Conservation (phyloP, 768 basidiomycete species). For the Boletus pseudo-olivaceus region DNA sequence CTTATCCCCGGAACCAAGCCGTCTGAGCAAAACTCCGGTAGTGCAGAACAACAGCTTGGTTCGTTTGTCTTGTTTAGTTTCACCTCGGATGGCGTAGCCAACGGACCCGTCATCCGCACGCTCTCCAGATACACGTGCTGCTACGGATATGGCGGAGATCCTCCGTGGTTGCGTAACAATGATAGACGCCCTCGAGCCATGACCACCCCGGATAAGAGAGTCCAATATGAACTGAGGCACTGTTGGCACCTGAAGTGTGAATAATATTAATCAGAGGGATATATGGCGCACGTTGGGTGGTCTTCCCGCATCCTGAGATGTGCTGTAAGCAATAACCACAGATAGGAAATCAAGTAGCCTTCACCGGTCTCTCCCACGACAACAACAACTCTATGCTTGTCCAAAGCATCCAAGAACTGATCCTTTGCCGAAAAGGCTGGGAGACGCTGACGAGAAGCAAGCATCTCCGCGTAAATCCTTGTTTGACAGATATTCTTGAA, state of each 20-base stretch:
- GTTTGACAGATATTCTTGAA: constrained; percentile 47
- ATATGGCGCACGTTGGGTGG: constrained; percentile 64
- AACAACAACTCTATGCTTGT: constrained; percentile 63
- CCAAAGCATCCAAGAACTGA: constrained; percentile 57
- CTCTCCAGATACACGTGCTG: constrained; percentile 82
- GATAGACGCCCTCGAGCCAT: constrained; percentile 68
- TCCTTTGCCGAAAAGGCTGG: constrained; percentile 74
- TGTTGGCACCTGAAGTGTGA: constrained; percentile 21
- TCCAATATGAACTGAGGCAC: constrained; percentile 92
- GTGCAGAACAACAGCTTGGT: constrained; percentile 89
- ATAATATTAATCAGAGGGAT: not conserved
- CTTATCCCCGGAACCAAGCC: constrained; percentile 70
- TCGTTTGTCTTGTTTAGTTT: constrained; percentile 59
- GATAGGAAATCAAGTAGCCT: constrained; percentile 3
- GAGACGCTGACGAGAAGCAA: constrained; percentile 53
- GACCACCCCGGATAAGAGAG: constrained; percentile 58
- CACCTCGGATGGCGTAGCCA: constrained; percentile 88
- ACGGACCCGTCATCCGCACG: constrained; percentile 72
- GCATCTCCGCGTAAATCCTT: constrained; percentile 53
- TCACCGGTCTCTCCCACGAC: constrained; percentile 89
- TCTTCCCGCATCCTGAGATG: constrained; percentile 77
- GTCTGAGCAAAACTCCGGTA: constrained; percentile 85
- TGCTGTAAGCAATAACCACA: not conserved
- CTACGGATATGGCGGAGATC: constrained; percentile 85
- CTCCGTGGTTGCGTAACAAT: constrained; percentile 88